Evolutionary conservation across 768 basidiomycete genomes (phyloP), one percentile per base, ranked within the genome.

Genomic region (Mycena galericulata): DNA sequence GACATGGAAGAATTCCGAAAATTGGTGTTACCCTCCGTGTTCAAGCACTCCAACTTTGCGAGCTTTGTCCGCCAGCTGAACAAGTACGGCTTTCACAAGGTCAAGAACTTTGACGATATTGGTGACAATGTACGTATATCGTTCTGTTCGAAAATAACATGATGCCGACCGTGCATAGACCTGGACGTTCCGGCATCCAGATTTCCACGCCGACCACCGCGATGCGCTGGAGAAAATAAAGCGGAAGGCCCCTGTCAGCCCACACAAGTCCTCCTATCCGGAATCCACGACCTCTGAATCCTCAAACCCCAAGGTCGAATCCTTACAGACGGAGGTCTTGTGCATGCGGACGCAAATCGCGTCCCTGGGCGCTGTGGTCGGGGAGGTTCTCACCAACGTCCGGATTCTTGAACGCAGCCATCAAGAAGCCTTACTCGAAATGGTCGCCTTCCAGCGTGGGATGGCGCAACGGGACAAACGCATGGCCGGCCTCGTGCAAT

Each of bases 1-100:
- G 96, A 97, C 84, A 96, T 96, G 93, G 96, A 94, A 79, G 94
- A 95, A 73, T 97, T 97, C 81, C 95, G 95, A 36, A 96, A 94
- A 79, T 88, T 84, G n/a, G 91, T 96, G 76, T 87, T 97, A 7
- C 95, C 95, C 9, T 90, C 92, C 38, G 89, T 95, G 84, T 97
- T 96, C 88, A 96, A 96, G 77, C 95, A 97, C 77, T 94, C 92
- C 10, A 97, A 97, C 76, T 97, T 97, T 78, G 95, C 95, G 29
- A 89, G 87, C 61, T 97, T 97, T 76, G 95, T 97, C 3, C 87
- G 95, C 14, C 95, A 97, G 78, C 85, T 97, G 34, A 97, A 97
- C 85, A 97, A 96, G 78, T 97, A 97, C 77, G 95, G 96, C 80
- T 97, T 97, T 72, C 95, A 96, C 85, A 97, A 97, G 84, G 92